Evolutionary conservation across 352 stramenopile species (phyloP).

Genomic region (Pseudoperonospora humuli): DNA sequence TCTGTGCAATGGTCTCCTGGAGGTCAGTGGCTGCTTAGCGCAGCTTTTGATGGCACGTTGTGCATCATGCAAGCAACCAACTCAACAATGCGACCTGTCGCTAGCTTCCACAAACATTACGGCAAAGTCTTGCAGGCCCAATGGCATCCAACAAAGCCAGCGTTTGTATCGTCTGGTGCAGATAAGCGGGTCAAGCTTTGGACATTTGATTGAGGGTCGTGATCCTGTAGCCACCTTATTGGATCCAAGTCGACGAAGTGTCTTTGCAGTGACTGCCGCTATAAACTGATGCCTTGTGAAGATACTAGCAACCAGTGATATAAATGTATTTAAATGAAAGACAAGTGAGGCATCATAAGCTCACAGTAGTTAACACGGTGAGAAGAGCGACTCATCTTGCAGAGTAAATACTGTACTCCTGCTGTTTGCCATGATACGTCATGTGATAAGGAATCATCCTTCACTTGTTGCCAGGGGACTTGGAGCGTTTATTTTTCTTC

Average conservation of each 20-base stretch:
- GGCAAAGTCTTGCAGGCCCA: slow-evolving; percentile 61
- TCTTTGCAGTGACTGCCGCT: not conserved
- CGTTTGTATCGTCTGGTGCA: slow-evolving; percentile 49
- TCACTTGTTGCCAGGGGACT: slow-evolving; percentile 67
- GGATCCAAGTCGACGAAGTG: not conserved
- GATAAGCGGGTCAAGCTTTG: slow-evolving; percentile 67
- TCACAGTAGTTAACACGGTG: slow-evolving; percentile 5
- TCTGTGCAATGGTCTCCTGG: slow-evolving; percentile 50
- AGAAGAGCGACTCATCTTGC: not conserved
- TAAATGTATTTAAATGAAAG: slow-evolving; percentile 24
- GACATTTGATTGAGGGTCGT: slow-evolving; percentile 30
- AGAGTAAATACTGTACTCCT: not conserved
- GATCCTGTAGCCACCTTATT: slow-evolving; percentile 11
- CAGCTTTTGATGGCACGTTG: slow-evolving; percentile 54
- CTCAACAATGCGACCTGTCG: slow-evolving; percentile 27
- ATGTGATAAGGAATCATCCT: not conserved
- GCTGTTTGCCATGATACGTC: slow-evolving; percentile 11
- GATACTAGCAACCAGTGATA: slow-evolving; percentile 14
- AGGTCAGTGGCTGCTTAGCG: slow-evolving; percentile 51
- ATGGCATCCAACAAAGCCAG: slow-evolving; percentile 51
- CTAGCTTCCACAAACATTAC: slow-evolving; percentile 47
- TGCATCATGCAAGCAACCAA: slow-evolving; percentile 26
- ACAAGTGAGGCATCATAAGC: slow-evolving; percentile 7
- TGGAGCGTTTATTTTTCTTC: slow-evolving; percentile 82
- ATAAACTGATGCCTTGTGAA: not conserved